A percentile compares a stretch with the other conserved stretches of the same genome.
Conservation (phyloP, 345 rosid species). For the Ceriops tagal region DNA sequence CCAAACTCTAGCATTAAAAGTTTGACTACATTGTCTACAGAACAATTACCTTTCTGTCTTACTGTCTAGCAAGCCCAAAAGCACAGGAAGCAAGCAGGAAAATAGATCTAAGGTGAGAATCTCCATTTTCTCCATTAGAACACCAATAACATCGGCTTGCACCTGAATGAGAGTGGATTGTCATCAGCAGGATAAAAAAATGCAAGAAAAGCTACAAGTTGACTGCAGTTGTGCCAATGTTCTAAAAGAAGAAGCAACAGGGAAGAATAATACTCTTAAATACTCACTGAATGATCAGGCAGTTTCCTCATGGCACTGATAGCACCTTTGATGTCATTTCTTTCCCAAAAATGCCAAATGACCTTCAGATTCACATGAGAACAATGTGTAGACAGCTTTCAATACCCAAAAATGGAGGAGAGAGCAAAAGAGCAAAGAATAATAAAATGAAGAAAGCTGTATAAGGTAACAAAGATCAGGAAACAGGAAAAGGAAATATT, state of each 20-base stretch:
- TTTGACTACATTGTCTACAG: background rate
- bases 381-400: background rate
- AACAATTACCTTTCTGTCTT: constrained; percentile 67
- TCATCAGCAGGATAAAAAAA: constrained; percentile 14
- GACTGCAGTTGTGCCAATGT: constrained; percentile 3
- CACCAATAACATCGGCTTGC: constrained; percentile 80
- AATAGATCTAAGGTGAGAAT: constrained; percentile 76
- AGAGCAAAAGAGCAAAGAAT: background rate
- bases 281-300: constrained; percentile 92
- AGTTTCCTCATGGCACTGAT: constrained; percentile 68
- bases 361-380: constrained; percentile 41
- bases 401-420: background rate
- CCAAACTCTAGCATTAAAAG: constrained; percentile 10
- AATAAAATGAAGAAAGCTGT: background rate
- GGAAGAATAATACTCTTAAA: constrained; percentile 23
- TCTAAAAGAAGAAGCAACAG: constrained; percentile 16
- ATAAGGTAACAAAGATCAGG: too few relatives aligned
- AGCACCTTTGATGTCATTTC: constrained; percentile 73
- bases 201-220: constrained; percentile 14
- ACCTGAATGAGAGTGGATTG: constrained; percentile 49
- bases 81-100: constrained; percentile 88
- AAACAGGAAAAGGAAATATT: background rate
- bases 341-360: constrained; percentile 86
- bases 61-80: constrained; percentile 80
- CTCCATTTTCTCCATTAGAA: constrained; percentile 78